Base-by-base conservation (phyloP, 768 basidiomycete genomes). In the Suillus clintonianus region DNA sequence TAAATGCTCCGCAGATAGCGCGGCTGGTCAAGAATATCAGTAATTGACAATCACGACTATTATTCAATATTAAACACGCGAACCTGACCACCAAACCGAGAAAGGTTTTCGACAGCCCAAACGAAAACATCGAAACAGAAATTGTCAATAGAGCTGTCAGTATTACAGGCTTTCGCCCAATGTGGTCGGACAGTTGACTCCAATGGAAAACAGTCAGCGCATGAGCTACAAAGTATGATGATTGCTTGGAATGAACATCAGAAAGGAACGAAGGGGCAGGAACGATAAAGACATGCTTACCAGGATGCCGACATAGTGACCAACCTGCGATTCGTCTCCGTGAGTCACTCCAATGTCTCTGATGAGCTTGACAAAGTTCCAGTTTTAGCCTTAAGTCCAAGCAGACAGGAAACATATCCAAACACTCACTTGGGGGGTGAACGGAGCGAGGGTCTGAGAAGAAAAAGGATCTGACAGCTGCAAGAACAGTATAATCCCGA, bases 401-500 rank as follows among this genome's bases (percentile, higher is more conserved):
- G 24, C 11, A 6, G 36, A 2, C 19, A 50, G 37, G 13, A 0
- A 42, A 24, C 4, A 27, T 3, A 9, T 11, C 62, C 8, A 15
- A 66, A 48, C 7, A 60, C 82, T 32, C 66, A 88, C 89, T 79
- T 76, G 72, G 8, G 89, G 89, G 50, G 86, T 82, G 69, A 91
- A 92, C 0, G 91, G 91, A 50, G 85, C 85, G 63, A 92, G 90
- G 61, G 92, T 88, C 64, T 89, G 84, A 11, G 83, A 85, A 7
- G 90, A 88, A 62, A 93, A 71, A 5, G 90, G 89, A 72, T 93
- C 91, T 60, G 89, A 84, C 42, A 92, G 78, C 72, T 91, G 89
- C 43, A 92, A 78, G 66, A 91, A 78, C 65, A 93, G 72, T 3
- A 92, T 78, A 59, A 93, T 84, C 58, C 79, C 80, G 64, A 92